These are phyloP conservation scores for Acanthamoeba comandoni DNA, from an alignment of 208 protist species.

Conservation along the genomic window DNA sequence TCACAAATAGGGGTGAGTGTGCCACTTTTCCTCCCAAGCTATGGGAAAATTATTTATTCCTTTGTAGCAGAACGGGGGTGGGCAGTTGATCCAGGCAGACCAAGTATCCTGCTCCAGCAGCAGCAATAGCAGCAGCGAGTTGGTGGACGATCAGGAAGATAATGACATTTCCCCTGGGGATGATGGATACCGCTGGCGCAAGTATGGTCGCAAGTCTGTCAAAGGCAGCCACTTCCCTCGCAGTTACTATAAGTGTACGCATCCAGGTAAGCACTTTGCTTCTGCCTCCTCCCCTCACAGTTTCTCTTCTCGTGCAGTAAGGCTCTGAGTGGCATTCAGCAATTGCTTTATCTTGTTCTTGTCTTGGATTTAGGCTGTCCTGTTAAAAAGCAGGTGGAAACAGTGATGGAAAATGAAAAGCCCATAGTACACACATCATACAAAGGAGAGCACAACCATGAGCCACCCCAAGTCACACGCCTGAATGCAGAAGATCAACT, in stretches of 20 bases:
- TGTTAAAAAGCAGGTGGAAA: slow-evolving; percentile 71
- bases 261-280: slow-evolving; percentile 59
- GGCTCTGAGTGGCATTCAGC: not conserved
- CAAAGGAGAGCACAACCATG: slow-evolving; percentile 73
- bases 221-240: slow-evolving; percentile 64
- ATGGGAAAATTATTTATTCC: too few relatives aligned
- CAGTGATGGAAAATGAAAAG: not conserved
- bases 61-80: too few relatives aligned
- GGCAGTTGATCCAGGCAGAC: too few relatives aligned
- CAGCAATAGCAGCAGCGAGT: too few relatives aligned
- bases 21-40: too few relatives aligned
- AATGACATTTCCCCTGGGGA: not conserved
- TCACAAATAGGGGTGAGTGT: too few relatives aligned
- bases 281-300: not conserved
- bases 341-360: not conserved
- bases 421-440: slow-evolving; percentile 42
- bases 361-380: not conserved
- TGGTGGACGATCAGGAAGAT: too few relatives aligned
- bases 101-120: too few relatives aligned
- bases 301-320: too few relatives aligned
- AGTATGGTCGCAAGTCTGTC: slow-evolving; percentile 75
- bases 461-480: slow-evolving; percentile 27
- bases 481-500: slow-evolving; percentile 51
- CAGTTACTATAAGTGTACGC: slow-evolving; percentile 74
- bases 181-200: slow-evolving; percentile 78